A percentile compares a stretch with the other conserved stretches of the same genome.
Conservation (phyloP, 2,329 filamentous ascomycete species). For the Penicillium sp. region DNA sequence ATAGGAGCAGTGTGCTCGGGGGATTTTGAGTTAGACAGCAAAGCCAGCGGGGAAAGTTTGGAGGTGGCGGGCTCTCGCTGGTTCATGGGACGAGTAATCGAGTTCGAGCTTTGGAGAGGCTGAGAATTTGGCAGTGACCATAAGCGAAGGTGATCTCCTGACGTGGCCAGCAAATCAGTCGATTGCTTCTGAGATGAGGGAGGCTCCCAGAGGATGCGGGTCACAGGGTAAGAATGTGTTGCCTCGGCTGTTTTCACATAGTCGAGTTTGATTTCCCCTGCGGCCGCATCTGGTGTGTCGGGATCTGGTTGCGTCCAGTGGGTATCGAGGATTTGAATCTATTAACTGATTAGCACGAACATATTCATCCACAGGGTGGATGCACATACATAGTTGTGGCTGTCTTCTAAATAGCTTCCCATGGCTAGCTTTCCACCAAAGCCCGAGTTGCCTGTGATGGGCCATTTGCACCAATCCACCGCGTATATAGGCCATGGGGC, state of each 20-base stretch:
- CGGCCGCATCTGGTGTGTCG: constrained; percentile 67
- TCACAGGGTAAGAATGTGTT: constrained; percentile 96
- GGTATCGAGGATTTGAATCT: constrained; percentile 97
- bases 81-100: constrained; percentile 64
- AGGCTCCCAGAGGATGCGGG: constrained; percentile 91
- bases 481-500: constrained; percentile 95
- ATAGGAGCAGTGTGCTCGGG: constrained; percentile 96
- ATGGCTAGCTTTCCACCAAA: constrained; percentile 90
- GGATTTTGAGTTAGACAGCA: constrained; percentile 96
- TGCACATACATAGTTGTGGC: constrained; percentile 80
- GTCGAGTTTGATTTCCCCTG: constrained; percentile 64
- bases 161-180: constrained; percentile 90
- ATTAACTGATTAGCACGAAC: constrained; percentile 19
- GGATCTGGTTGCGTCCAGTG: constrained; percentile 70
- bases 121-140: constrained; percentile 78
- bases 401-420: constrained; percentile 95
- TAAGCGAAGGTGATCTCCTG: constrained; percentile 85
- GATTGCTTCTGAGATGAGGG: constrained; percentile 92
- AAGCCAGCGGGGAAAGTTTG: constrained; percentile 86
- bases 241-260: constrained; percentile 94
- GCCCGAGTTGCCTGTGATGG: constrained; percentile 60
- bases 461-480: constrained; percentile 99
- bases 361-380: constrained; percentile 32
- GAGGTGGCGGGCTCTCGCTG: constrained; percentile 60
- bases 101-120: constrained; percentile 63